These are phyloP conservation scores for Pelargonium myrrhifolium DNA, from an alignment of 441 rosid species.

Conservation along the genomic window DNA sequence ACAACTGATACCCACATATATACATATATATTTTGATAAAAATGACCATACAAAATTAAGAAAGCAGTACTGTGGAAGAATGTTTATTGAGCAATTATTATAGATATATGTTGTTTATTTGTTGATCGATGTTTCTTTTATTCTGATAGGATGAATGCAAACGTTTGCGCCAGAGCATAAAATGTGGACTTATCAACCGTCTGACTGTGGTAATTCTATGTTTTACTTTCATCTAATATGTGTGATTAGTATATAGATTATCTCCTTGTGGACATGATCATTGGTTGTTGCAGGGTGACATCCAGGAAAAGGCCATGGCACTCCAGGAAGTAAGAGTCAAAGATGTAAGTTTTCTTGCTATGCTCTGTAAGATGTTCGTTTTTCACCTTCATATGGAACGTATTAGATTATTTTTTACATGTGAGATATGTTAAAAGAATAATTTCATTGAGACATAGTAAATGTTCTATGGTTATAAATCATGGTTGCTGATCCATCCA, in stretches of 20 bases:
- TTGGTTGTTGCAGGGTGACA: slow-evolving; percentile 60
- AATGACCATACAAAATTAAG: not conserved
- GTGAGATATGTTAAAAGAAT: not conserved
- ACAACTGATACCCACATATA: not conserved
- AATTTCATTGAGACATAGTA: not conserved
- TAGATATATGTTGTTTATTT: not conserved
- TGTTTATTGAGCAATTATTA: not conserved
- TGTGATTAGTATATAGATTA: not conserved
- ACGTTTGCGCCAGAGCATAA: slow-evolving; percentile 93
- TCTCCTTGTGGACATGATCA: slow-evolving; percentile 6
- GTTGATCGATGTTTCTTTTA: slow-evolving; percentile 9
- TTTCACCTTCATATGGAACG: not conserved
- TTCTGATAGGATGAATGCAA: slow-evolving; percentile 87
- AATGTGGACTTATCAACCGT: slow-evolving; percentile 77
- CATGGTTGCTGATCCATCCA: not conserved
- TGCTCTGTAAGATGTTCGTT: not conserved
- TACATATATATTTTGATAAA: not conserved
- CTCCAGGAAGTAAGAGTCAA: slow-evolving; percentile 82
- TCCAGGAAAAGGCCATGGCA: slow-evolving; percentile 83
- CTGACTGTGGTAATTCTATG: slow-evolving; percentile 66
- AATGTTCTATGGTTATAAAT: not conserved
- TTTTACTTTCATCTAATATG: not conserved
- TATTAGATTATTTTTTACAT: not conserved
- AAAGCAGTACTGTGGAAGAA: not conserved
- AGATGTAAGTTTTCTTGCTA: slow-evolving; percentile 53